phyloP scores from a whole-genome alignment of 768 basidiomycete species.

The Leccinum obscurum region DNA sequence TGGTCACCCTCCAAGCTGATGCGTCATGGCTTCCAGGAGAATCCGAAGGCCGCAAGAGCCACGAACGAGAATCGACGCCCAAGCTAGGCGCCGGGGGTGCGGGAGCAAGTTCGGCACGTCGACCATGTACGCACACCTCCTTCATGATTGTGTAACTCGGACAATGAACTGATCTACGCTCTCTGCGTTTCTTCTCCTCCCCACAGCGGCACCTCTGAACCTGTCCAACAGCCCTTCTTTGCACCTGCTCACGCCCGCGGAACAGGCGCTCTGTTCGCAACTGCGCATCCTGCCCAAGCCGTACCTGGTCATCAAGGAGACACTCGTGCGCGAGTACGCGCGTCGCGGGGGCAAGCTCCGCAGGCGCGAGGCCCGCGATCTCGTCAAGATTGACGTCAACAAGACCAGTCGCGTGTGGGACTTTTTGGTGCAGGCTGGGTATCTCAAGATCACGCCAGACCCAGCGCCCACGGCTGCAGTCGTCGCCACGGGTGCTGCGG shows the following conservation, averaged over 20 bases:
- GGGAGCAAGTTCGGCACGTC: conserved; percentile 40
- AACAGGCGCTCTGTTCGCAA: conserved; percentile 85
- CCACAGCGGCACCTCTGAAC: conserved; percentile 68
- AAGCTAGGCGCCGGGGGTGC: conserved; percentile 40
- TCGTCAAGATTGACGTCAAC: conserved; percentile 92
- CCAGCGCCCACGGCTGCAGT: conserved; percentile 35
- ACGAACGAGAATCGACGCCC: conserved; percentile 64
- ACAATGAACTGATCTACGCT: background rate
- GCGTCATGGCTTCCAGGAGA: conserved; percentile 31
- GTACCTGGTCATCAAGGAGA: conserved; percentile 95
- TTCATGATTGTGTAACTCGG: background rate
- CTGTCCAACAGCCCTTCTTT: conserved; percentile 88
- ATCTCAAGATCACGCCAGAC: conserved; percentile 68
- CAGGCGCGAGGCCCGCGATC: conserved; percentile 82
- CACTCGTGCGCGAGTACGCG: conserved; percentile 90
- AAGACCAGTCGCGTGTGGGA: conserved; percentile 94
- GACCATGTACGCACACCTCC: conserved; percentile 38
- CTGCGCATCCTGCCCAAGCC: conserved; percentile 93
- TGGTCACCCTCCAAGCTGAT: background rate
- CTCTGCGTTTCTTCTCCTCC: background rate
- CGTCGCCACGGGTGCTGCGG: conserved; percentile 11
- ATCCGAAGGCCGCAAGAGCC: conserved; percentile 53
- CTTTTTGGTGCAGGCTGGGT: conserved; percentile 84
- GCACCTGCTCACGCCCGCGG: conserved; percentile 84
- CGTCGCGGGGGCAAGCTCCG: conserved; percentile 86